Evolutionary conservation across 495 filamentous ascomycete genomes (phyloP).

Genomic region (Penicillium tannophilum): DNA sequence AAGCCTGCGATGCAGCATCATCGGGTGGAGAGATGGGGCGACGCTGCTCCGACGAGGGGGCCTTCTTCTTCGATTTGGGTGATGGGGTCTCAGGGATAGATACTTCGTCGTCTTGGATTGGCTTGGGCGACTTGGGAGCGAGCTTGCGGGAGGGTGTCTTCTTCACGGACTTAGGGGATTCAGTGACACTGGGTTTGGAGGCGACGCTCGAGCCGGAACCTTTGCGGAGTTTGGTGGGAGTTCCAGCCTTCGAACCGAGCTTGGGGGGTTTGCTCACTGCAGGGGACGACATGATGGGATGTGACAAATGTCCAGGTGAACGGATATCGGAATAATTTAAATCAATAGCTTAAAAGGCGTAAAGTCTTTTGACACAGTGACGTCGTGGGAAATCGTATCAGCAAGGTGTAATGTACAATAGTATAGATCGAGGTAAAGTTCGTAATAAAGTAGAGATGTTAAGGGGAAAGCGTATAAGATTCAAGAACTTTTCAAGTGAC

Average conservation of each 20-base stretch:
- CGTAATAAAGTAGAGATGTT: slow-evolving; percentile 10
- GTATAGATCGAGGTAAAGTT: slow-evolving; percentile 1
- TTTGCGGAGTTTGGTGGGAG: slow-evolving; percentile 53
- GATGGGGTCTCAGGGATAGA: slow-evolving; percentile 31
- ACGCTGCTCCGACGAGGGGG: slow-evolving; percentile 33
- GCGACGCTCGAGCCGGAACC: slow-evolving; percentile 46
- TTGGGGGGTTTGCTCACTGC: slow-evolving; percentile 28
- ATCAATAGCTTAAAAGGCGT: background rate
- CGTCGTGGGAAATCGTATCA: slow-evolving; percentile 3
- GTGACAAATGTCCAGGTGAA: background rate
- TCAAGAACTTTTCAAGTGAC: background rate
- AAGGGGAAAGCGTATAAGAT: background rate
- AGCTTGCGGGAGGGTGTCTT: slow-evolving; percentile 29
- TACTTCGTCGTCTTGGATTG: slow-evolving; percentile 25
- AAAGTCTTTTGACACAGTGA: background rate
- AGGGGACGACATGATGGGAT: slow-evolving; percentile 22
- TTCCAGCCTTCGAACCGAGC: slow-evolving; percentile 31
- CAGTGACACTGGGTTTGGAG: slow-evolving; percentile 32
- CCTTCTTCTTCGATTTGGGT: slow-evolving; percentile 39
- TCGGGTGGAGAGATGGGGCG: slow-evolving; percentile 29
- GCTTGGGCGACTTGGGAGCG: slow-evolving; percentile 28
- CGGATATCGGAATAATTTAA: background rate
- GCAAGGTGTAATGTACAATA: slow-evolving; percentile 1
- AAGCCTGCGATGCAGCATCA: slow-evolving; percentile 32
- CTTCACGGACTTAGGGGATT: slow-evolving; percentile 30